Evolutionary conservation across 2,329 filamentous ascomycete genomes (phyloP), one percentile per base, ranked within the genome.

Genomic region (Metarhizium guizhouense): DNA sequence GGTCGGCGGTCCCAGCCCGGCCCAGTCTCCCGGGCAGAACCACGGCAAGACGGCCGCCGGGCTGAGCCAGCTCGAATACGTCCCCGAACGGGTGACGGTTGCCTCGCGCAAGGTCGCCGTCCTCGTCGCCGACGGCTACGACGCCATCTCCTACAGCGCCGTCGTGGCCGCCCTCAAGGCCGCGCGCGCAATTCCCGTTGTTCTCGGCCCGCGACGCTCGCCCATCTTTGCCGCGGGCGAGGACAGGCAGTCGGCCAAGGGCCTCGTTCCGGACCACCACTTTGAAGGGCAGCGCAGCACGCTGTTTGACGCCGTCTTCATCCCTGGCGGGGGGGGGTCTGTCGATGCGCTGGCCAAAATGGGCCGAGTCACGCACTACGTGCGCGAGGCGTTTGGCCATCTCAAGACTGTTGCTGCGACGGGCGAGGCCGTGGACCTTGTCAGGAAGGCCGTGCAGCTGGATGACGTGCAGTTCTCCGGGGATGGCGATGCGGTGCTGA

Each of bases 331-430:
- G 1, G 74, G 78, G 0, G 76, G 84, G 56, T 82, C 83, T 1
- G 72, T 88, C 48, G 73, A 79, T 53, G 83, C 82, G 0, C 78
- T 94, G 0, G 72, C 78, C 55, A 82, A 84, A 73, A 89, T 80
- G 58, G 88, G 89, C 0, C 84, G 88, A 18, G 87, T 87, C 0
- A 65, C 87, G 2, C 86, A 93, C 73, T 94, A 86, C 82, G 73
- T 93, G 4, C 80, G 86, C 2, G 90, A 94, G 68, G 86, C 88
- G 0, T 94, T 93, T 62, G 88, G 88, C 0, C 89, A 94, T 60
- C 76, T 91, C 52, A 94, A 94, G 75, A 75, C 87, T 2, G 87
- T 94, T 29, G 89, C 83, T 2, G 90, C 85, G 0, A 87, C 85
- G 0, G 88, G 87, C 0, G 87, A 91, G 65, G 88, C 77, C 0